Base-by-base conservation (phyloP, 2,329 filamentous ascomycete genomes). In the Alternaria brassicae region DNA sequence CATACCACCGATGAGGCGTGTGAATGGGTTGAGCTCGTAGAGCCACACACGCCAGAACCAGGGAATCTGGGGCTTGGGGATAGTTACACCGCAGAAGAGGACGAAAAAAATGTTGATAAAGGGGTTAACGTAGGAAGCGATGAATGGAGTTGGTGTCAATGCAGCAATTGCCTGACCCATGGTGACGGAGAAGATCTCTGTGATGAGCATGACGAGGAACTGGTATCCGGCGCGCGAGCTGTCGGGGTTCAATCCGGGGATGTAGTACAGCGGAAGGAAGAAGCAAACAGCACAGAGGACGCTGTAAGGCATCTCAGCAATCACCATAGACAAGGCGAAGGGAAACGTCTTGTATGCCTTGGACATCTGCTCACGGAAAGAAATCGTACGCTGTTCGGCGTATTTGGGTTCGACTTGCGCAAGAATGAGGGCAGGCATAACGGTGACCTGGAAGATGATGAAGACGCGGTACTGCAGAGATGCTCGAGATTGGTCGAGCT, bases 391-490 rank as follows among this genome's bases (percentile, higher is more conserved):
- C 62, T 90, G 89, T 70, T 93, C 82, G 72, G 93, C 89, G 76
- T 91, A 96, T 81, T 93, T 93, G 39, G 90, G 87, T 77, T 96
- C 90, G 53, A 96, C 90, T 72, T 96, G 92, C 1, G 89, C 88
- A 56, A 96, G 87, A 75, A 96, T 92, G 28, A 96, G 83, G 1
- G 91, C 91, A 0, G 92, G 92, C 25, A 97, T 83, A 21, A 96
- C 91, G 0, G 91, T 92, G 51, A 93, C 87, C 76, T 96, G 92
- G 85, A 97, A 97, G 76, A 95, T 91, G 77, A 94, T 87, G 78
- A 97, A 97, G 62, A 97, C 86, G 60, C 89, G 89, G 81, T 95
- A 91, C 77, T 97, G 93, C 4, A 97, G 84, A 1, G 89, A 91
- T 1, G 89, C 81, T 9, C 90, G 86, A 2, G 90, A 92, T 70